Evolutionary conservation across 352 stramenopile species (phyloP).

Genomic region (Pythium coloratum): DNA sequence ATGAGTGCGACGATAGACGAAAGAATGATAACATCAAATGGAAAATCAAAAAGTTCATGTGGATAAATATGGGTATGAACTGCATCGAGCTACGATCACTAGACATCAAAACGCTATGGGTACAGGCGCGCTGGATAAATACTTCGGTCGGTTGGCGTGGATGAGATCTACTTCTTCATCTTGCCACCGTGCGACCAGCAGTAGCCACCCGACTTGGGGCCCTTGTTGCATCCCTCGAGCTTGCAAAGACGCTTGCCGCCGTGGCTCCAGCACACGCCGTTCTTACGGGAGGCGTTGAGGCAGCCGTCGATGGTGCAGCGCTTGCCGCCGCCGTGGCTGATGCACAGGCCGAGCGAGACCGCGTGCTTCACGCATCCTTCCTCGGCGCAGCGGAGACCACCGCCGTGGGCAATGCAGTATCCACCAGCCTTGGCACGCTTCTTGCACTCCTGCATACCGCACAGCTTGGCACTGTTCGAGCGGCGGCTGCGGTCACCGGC

Average conservation of each 20-base stretch:
- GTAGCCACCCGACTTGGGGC: constrained; percentile 78
- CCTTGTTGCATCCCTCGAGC: constrained; percentile 76
- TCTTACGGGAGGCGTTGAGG: constrained; percentile 78
- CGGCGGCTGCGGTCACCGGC: constrained; percentile 44
- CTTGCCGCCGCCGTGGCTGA: constrained; percentile 81
- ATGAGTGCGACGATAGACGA: background rate
- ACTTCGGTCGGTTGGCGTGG: constrained; percentile 10
- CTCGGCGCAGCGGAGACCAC: constrained; percentile 72
- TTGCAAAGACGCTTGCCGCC: constrained; percentile 82
- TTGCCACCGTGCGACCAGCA: constrained; percentile 85
- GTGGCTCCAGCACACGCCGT: constrained; percentile 82
- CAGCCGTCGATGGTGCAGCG: constrained; percentile 74
- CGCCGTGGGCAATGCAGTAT: constrained; percentile 82
- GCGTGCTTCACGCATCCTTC: constrained; percentile 76
- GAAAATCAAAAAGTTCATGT: constrained; percentile 12
- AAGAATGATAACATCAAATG: background rate
- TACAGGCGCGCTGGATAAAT: constrained; percentile 40
- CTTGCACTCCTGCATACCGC: constrained; percentile 64
- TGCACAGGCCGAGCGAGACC: constrained; percentile 81
- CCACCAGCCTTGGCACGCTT: constrained; percentile 82
- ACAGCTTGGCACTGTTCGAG: constrained; percentile 72
- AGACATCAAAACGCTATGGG: constrained; percentile 20
- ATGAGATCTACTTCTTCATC: constrained; percentile 70
- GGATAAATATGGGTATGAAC: constrained; percentile 9
- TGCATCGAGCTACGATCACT: constrained; percentile 13